Base-by-base conservation (phyloP, 345 rosid genomes). In the Salix caprea region DNA sequence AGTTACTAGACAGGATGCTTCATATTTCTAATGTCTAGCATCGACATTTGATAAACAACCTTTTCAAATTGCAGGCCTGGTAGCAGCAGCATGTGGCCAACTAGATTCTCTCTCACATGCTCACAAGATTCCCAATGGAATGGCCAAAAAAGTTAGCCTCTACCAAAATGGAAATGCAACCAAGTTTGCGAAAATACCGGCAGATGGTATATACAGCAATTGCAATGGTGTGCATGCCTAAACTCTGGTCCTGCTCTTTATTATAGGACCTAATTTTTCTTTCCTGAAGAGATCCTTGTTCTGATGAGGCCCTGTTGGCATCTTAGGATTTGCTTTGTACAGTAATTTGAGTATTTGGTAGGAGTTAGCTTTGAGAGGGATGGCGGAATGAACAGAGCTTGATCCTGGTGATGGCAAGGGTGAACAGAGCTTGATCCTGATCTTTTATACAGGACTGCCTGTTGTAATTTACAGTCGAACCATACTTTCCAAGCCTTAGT, bases 61-160 rank as follows among this genome's bases (percentile, higher is more conserved):
- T 36, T 65, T 65, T 21, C 26, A 24, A 50, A 84, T 73, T 79
- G 74, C 91, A 92, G 98, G 98, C 68, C 87, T 94, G 36, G 87
- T 94, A 81, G 97, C 91, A 39, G 98, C 98, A 74, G 88, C 98
- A 46, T 79, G 90, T 72, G 81, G 96, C 65, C 86, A 92, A 69
- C 74, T 94, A 74, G 94, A 94, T 37, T 48, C n/a, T 18, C 14
- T 88, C 39, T 67, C 87, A 30, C 87, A 84, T 73, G 81, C 82
- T 65, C 58, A 80, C 67, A 84, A 77, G 76, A 71, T 70, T 71
- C 78, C 80, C 36, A 82, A 82, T 48, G 86, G 86, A 80, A 77
- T 71, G 2, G 69, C 82, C 50, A 90, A 85, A 34, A 64, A 67
- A n/a, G 75, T 77, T 68, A 88, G 82, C 56, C 75, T 80, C 18